Percentiles rank a stretch among this genome's conserved stretches.
These are phyloP conservation scores for Pichia deserticola DNA, from an alignment of 805 yeast genomes.

Conservation along the genomic window DNA sequence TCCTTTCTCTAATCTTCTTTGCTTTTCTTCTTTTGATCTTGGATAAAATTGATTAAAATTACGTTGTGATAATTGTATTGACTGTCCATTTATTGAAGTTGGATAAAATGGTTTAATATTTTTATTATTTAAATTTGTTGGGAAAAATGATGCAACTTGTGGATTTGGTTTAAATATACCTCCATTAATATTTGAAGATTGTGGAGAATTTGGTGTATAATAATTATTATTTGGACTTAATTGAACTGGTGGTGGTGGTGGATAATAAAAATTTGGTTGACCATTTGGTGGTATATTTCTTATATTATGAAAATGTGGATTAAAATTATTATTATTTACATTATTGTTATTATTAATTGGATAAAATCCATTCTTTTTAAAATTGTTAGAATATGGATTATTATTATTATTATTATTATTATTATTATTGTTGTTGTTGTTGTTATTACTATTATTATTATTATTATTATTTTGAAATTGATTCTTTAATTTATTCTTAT, in stretches of 20 bases:
- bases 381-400: neutral
- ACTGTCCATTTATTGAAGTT: neutral
- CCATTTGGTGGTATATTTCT: neutral
- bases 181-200: neutral
- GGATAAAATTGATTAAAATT: neutral
- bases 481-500: constrained; percentile 9
- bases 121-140: constrained; percentile 1
- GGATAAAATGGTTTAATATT: constrained; percentile 7
- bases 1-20: constrained; percentile 37
- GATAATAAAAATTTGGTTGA: neutral
- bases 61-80: neutral
- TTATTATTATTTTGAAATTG: neutral
- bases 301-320: neutral
- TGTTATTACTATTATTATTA: constrained; percentile 1
- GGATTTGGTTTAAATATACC: neutral
- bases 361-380: neutral
- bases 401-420: constrained; percentile 2
- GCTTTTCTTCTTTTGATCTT: constrained; percentile 24
- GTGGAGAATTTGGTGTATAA: neutral
- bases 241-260: neutral
- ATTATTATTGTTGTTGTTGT: neutral
- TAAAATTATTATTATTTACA: constrained; percentile 1
- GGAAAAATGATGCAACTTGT: constrained; percentile 3
- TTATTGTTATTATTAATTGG: constrained; percentile 3
- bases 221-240: neutral